phyloP scores from a whole-genome alignment of 441 rosid genomes.

The Macaranga tanarius region DNA sequence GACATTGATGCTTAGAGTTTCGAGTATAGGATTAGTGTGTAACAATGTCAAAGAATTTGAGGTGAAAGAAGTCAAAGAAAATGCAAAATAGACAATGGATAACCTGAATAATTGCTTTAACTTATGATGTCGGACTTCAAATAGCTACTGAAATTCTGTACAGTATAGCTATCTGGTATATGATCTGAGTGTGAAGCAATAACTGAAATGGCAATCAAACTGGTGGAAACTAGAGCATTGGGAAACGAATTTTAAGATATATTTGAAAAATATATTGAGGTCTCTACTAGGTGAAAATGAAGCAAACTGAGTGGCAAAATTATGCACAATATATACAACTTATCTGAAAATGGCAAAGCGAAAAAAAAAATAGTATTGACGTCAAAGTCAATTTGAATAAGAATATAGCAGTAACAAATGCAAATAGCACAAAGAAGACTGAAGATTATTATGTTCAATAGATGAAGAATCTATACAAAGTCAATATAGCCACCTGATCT shows the following conservation, averaged over 20 bases:
- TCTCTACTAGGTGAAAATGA: constrained; percentile 1
- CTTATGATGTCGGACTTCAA: not conserved
- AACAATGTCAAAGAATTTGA: not conserved
- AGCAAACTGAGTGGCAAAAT: constrained; percentile 2
- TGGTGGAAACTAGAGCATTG: not conserved
- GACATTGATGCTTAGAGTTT: constrained; percentile 53
- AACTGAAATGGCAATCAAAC: constrained; percentile 7
- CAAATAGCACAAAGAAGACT: constrained; percentile 3
- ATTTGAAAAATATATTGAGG: not conserved
- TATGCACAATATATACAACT: not conserved
- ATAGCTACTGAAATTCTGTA: not conserved
- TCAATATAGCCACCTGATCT: constrained; percentile 15
- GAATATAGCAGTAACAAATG: not conserved
- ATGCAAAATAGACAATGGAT: not conserved
- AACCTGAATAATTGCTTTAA: not conserved
- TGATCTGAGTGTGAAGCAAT: not conserved
- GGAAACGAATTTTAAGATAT: not conserved
- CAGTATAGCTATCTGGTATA: not conserved
- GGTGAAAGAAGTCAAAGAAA: constrained; percentile 2
- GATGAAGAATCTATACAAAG: not conserved
- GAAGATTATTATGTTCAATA: constrained; percentile 9
- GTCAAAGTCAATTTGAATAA: not conserved
- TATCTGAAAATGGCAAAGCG: not conserved
- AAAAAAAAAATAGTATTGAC: not conserved
- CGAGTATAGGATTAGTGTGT: constrained; percentile 13